Conservation (phyloP, 2,329 filamentous ascomycete species). For the Onygena corvina region DNA sequence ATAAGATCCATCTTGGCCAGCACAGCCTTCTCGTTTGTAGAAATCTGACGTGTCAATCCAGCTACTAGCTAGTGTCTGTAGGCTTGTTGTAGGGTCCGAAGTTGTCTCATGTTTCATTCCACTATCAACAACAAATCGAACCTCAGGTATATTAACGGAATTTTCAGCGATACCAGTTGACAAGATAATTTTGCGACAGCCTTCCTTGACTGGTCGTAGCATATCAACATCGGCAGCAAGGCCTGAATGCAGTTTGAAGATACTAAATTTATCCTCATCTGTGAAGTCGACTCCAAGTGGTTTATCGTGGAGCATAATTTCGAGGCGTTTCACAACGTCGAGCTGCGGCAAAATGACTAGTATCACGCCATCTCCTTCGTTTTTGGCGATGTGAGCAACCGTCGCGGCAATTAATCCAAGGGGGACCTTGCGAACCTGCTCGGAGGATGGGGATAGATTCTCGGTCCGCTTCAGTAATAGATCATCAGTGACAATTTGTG, state of each 20-base stretch:
- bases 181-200: constrained; percentile 39
- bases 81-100: constrained; percentile 32
- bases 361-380: constrained; percentile 35
- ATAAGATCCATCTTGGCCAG: constrained; percentile 40
- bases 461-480: neutral
- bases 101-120: constrained; percentile 32
- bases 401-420: constrained; percentile 33
- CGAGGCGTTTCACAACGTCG: constrained; percentile 27
- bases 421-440: constrained; percentile 28
- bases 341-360: constrained; percentile 40
- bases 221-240: constrained; percentile 36
- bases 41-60: constrained; percentile 40
- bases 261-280: constrained; percentile 30
- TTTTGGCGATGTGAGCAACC: constrained; percentile 37
- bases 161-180: constrained; percentile 43
- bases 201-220: constrained; percentile 23
- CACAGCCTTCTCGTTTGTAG: constrained; percentile 40
- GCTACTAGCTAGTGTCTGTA: constrained; percentile 30
- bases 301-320: constrained; percentile 22
- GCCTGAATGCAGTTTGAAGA: constrained; percentile 39
- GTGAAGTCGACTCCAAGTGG: constrained; percentile 32
- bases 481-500: neutral
- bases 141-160: constrained; percentile 42
- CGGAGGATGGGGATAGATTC: neutral
- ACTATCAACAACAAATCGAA: constrained; percentile 40